Percentiles rank a stretch among this genome's conserved stretches.
Evolutionary conservation across 345 rosid species (phyloP).

Genomic region (Salix exigua): DNA sequence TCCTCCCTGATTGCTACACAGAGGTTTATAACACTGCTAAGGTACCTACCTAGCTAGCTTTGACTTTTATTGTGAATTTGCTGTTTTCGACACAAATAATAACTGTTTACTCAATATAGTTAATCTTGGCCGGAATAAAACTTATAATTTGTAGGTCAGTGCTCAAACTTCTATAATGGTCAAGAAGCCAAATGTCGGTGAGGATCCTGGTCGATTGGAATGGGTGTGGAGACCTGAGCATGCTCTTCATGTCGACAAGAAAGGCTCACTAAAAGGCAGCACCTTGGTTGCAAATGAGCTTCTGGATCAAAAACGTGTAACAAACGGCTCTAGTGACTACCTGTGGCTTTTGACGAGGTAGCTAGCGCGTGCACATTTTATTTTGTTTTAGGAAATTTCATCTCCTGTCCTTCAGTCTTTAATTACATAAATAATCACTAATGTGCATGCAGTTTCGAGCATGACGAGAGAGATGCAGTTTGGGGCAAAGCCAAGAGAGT

Average conservation of each 20-base stretch:
- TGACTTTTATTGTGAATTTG: too few relatives aligned
- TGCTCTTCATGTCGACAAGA: background rate
- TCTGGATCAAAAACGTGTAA: slow-evolving; percentile 51
- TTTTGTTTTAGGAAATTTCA: too few relatives aligned
- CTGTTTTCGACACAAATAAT: too few relatives aligned
- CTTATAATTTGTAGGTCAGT: slow-evolving; percentile 20
- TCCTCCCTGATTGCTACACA: slow-evolving; percentile 36
- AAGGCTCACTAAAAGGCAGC: background rate
- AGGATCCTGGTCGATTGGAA: slow-evolving; percentile 18
- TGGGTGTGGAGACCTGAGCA: slow-evolving; percentile 40
- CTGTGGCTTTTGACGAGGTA: slow-evolving; percentile 74
- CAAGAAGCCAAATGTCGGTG: slow-evolving; percentile 18
- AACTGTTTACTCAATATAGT: too few relatives aligned
- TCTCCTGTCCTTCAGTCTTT: too few relatives aligned
- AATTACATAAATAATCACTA: too few relatives aligned
- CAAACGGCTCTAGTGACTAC: slow-evolving; percentile 54
- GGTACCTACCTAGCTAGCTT: slow-evolving; percentile 14
- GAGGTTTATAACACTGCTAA: slow-evolving; percentile 46
- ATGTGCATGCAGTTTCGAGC: slow-evolving; percentile 26
- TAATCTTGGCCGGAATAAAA: background rate
- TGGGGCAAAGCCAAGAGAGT: slow-evolving; percentile 39
- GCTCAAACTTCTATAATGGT: slow-evolving; percentile 30
- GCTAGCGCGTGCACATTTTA: background rate
- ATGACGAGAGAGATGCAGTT: slow-evolving; percentile 37
- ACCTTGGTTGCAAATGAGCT: slow-evolving; percentile 11